A percentile compares a stretch with the other conserved stretches of the same genome.
phyloP scores from a whole-genome alignment of 768 basidiomycete genomes.

The Leccinum incarnatum region DNA sequence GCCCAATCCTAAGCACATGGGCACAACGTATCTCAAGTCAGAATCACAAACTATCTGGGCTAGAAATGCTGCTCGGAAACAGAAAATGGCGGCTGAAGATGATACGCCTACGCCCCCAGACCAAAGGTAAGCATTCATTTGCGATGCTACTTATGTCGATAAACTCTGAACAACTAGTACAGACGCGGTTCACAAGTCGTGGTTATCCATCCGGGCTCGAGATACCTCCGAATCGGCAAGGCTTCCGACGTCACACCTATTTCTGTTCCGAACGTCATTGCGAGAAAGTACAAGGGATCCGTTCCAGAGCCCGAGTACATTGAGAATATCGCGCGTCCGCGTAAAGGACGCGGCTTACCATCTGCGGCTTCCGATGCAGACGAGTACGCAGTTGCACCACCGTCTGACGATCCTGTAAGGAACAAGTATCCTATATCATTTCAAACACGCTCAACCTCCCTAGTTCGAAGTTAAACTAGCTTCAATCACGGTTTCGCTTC shows the following conservation, averaged over 20 bases:
- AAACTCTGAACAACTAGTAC: slow-evolving; percentile 31
- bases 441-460: slow-evolving; percentile 1
- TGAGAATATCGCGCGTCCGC: slow-evolving; percentile 56
- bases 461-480: slow-evolving; percentile 79
- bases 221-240: slow-evolving; percentile 67
- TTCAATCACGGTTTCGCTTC: slow-evolving; percentile 65
- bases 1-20: slow-evolving; percentile 77
- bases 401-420: slow-evolving; percentile 65
- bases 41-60: slow-evolving; percentile 75
- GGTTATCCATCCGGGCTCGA: slow-evolving; percentile 78
- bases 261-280: slow-evolving; percentile 67
- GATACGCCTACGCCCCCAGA: slow-evolving; percentile 38
- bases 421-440: neutral
- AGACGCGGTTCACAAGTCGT: slow-evolving; percentile 78
- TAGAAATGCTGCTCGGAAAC: slow-evolving; percentile 57
- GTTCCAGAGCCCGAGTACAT: slow-evolving; percentile 44
- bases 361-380: slow-evolving; percentile 39
- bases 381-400: slow-evolving; percentile 45
- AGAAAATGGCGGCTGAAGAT: slow-evolving; percentile 42
- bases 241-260: slow-evolving; percentile 77
- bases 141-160: slow-evolving; percentile 7
- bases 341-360: slow-evolving; percentile 30
- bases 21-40: slow-evolving; percentile 73
- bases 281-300: slow-evolving; percentile 53
- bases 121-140: slow-evolving; percentile 40